Evolutionary conservation across 805 yeast genomes (phyloP), one percentile per base, ranked within the genome.

Genomic region (Suhomyces xylopsoci): DNA sequence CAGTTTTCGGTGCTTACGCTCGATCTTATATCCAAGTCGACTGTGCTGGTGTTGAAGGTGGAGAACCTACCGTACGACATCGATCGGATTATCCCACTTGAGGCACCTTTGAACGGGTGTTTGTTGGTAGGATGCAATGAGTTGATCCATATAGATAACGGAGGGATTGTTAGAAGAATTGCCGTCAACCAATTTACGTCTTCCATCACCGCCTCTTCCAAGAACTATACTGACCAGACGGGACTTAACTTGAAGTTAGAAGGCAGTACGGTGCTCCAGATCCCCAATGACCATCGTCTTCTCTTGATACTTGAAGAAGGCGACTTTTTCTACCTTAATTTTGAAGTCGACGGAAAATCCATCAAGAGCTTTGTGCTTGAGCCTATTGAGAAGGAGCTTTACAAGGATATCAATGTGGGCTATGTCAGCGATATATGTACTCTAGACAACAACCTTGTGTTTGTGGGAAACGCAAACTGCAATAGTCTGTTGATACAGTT

Each of bases 51-150:
- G 40, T 76, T 86, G 54, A 84, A 82, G 48, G 73, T 88, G 6
- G 77, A 80, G 14, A 78, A 78, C 38, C 71, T 93, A 26, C 96
- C 97, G 0, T 89, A 82, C 68, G 97, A 90, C 64, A 64, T 87
- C 2, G 85, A 83, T 58, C 70, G 77, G 14, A 68, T 91, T 8
- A 67, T 87, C 8, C 85, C 97, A 0, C 70, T 90, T 32, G 76
- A 81, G 1, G 73, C 76, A 2, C 90, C 93, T 0, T 69, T 87
- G 32, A 83, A 84, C 55, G 97, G 97, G 0, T 72, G 84, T 45
- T 68, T 91, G 6, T 60, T 82, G 17, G 50, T 89, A 3, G 97
- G 97, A 1, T 79, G 87, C 34, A 91, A 92, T 64, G 88, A 87
- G 60, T 58, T 92, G 7, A 71, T 90, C 9, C 92, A 89, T 67